Conservation (phyloP, 257 asterid genomes). For the Nicotiana paniculata region DNA sequence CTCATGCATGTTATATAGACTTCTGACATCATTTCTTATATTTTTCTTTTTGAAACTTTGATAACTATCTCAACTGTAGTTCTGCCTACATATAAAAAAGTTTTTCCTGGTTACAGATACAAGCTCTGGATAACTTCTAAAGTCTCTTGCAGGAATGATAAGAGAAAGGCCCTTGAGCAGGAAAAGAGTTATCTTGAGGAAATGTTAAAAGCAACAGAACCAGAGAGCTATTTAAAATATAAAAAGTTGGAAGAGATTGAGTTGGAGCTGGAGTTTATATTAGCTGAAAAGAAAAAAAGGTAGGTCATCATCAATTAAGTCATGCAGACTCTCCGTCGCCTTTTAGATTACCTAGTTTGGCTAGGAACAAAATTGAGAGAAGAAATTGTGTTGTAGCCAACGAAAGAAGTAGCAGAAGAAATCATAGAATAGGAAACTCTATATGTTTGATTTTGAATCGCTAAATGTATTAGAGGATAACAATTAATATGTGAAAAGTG, state of each 20-base stretch:
- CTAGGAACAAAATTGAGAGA: neutral
- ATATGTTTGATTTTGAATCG: neutral
- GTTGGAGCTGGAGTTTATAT: constrained; percentile 31
- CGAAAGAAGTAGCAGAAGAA: neutral
- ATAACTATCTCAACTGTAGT: neutral
- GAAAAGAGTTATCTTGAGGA: constrained; percentile 37
- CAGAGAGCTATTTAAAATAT: constrained; percentile 43
- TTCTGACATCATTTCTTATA: neutral
- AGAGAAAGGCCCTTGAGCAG: constrained; percentile 39
- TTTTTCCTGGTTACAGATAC: neutral
- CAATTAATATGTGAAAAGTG: neutral
- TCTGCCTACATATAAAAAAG: neutral
- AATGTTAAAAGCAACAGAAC: constrained; percentile 26
- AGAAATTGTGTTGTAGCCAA: neutral
- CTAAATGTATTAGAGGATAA: neutral
- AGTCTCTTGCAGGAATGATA: constrained; percentile 42
- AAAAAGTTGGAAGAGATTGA: constrained; percentile 31
- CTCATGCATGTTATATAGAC: neutral
- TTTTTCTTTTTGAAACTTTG: neutral
- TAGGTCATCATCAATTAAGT: constrained; percentile 12
- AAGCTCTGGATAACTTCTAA: neutral
- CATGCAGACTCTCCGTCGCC: neutral
- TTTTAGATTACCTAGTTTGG: neutral
- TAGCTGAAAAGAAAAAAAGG: constrained; percentile 50
- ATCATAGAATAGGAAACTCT: neutral